These are phyloP conservation scores for Bolboschoenoplectus hybrid DNA, from an alignment of 202 grass and related monocot species.

Conservation along the genomic window DNA sequence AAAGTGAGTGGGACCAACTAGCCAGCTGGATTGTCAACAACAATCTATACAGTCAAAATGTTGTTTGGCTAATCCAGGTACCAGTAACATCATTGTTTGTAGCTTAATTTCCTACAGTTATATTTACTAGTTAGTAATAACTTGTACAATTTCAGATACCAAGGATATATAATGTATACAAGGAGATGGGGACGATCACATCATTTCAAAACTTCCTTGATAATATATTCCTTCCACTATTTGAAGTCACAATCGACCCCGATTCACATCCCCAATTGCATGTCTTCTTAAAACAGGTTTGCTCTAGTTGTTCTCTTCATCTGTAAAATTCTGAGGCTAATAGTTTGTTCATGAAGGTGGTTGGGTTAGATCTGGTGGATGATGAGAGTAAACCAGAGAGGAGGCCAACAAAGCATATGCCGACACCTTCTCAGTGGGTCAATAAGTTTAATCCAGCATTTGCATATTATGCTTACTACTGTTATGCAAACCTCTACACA, in stretches of 20 bases:
- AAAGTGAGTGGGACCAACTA: constrained; percentile 99
- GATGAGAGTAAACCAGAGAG: constrained; percentile 99
- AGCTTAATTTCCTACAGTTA: background rate
- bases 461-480: constrained; percentile 95
- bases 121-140: background rate
- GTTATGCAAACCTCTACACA: constrained; percentile 87
- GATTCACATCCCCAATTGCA: constrained; percentile 92
- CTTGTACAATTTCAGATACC: constrained; percentile 64
- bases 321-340: constrained; percentile 27
- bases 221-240: constrained; percentile 96
- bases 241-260: constrained; percentile 87
- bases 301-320: constrained; percentile 35
- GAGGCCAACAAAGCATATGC: constrained; percentile 93
- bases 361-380: constrained; percentile 97
- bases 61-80: constrained; percentile 99
- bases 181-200: constrained; percentile 91
- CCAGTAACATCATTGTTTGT: constrained; percentile 27
- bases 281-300: constrained; percentile 92
- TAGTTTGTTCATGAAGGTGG: constrained; percentile 63
- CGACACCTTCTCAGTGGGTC: constrained; percentile 87
- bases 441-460: constrained; percentile 94
- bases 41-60: constrained; percentile 89
- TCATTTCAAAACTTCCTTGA: constrained; percentile 96
- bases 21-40: constrained; percentile 99
- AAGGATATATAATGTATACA: constrained; percentile 91